Evolutionary conservation across 805 yeast genomes (phyloP).

Genomic region (Starmera dryadoides): DNA sequence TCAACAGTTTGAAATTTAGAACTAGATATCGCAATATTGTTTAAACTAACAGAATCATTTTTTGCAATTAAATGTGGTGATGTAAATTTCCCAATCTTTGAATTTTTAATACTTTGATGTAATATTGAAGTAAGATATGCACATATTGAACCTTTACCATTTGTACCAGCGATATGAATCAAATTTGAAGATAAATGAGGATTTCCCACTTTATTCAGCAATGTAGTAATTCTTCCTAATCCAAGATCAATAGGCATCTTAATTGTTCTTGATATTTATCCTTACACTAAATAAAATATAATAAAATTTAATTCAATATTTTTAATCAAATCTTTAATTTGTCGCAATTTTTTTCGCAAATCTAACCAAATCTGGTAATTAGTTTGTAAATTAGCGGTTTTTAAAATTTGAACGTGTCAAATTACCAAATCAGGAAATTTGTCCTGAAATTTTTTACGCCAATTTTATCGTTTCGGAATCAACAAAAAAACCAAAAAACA

Average conservation of each 20-base stretch:
- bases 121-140: slow-evolving; percentile 70
- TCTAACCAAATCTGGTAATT: too few species aligned
- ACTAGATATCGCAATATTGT: slow-evolving; percentile 47
- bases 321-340: too few species aligned
- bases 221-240: slow-evolving; percentile 37
- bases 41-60: slow-evolving; percentile 69
- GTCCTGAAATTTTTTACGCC: too few species aligned
- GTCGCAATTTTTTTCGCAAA: too few species aligned
- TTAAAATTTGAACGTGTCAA: too few species aligned
- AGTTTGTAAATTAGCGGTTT: too few species aligned
- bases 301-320: too few species aligned
- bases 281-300: too few species aligned
- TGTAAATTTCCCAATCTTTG: slow-evolving; percentile 71
- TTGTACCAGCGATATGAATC: slow-evolving; percentile 93
- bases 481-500: too few species aligned
- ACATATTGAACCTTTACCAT: slow-evolving; percentile 92
- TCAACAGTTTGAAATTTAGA: slow-evolving; percentile 39
- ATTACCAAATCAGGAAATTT: too few species aligned
- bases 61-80: slow-evolving; percentile 77
- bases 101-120: slow-evolving; percentile 29
- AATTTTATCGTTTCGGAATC: too few species aligned
- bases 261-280: too few species aligned
- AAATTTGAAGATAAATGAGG: slow-evolving; percentile 63
- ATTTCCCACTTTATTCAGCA: slow-evolving; percentile 48
- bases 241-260: slow-evolving; percentile 46